Percentiles rank a stretch among this genome's conserved stretches.
Evolutionary conservation across 163 green algal species (phyloP).

Genomic region (Scenedesmus sp.): DNA sequence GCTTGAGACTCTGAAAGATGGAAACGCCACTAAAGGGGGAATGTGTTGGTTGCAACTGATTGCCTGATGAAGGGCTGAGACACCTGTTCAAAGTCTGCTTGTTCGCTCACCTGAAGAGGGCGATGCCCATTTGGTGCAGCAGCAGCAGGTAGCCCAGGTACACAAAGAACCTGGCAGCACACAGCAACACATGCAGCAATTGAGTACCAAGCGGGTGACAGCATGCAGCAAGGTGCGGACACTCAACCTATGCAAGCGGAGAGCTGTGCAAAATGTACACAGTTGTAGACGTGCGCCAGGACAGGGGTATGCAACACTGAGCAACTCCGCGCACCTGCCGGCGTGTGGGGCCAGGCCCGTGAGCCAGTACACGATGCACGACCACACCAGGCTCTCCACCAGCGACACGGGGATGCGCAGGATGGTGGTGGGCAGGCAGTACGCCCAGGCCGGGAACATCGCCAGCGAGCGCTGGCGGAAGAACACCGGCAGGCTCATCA

Average conservation of each 20-base stretch:
- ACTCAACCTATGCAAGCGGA: too few species aligned
- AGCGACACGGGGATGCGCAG: constrained; percentile 77
- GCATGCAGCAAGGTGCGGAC: background rate
- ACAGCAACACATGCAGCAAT: background rate
- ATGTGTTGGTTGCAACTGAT: too few species aligned
- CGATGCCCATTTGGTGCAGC: constrained; percentile 62
- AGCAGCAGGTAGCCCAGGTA: constrained; percentile 69
- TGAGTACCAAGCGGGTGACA: too few species aligned
- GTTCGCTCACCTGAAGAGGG: constrained; percentile 58
- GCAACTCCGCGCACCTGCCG: constrained; percentile 12
- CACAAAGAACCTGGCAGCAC: constrained; percentile 66
- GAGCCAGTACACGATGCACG: constrained; percentile 73
- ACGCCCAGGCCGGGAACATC: constrained; percentile 74
- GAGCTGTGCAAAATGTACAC: too few species aligned
- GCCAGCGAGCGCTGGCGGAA: constrained; percentile 79
- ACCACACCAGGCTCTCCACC: constrained; percentile 74
- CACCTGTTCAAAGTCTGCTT: background rate
- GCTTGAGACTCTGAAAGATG: too few species aligned
- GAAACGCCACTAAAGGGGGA: too few species aligned
- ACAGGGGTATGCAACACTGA: background rate
- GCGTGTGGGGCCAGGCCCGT: constrained; percentile 61
- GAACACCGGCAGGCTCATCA: constrained; percentile 73
- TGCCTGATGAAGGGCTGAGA: background rate
- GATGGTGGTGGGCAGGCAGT: constrained; percentile 70
- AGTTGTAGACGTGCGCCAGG: background rate